phyloP scores from a whole-genome alignment of 108 stramenopile species.

The Discostella stelligeroides region DNA sequence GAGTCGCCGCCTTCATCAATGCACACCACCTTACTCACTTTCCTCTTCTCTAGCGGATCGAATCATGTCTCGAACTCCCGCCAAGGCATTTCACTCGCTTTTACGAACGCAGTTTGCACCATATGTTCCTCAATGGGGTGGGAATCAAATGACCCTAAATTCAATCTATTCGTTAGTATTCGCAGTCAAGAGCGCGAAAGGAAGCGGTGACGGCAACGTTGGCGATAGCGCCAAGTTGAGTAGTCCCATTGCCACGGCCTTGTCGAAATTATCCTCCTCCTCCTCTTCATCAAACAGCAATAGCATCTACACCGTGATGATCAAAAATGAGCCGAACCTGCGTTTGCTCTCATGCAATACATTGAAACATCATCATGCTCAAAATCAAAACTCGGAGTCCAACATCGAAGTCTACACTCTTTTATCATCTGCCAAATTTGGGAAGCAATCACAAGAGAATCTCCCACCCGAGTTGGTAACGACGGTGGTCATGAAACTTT shows the following conservation, averaged over 20 bases:
- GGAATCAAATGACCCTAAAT: conserved; percentile 84
- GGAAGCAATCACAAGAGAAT: conserved; percentile 80
- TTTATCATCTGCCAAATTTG: conserved; percentile 77
- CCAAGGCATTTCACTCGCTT: conserved; percentile 65
- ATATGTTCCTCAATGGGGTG: conserved; percentile 63
- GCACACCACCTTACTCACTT: neutral
- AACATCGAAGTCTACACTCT: conserved; percentile 78
- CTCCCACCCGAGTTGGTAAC: conserved; percentile 60
- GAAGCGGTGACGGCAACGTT: conserved; percentile 4
- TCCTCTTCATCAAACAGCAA: conserved; percentile 23
- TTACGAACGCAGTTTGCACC: conserved; percentile 76
- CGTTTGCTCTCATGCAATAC: conserved; percentile 68
- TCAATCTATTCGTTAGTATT: conserved; percentile 72
- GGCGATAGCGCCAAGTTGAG: conserved; percentile 2
- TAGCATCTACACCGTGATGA: conserved; percentile 58
- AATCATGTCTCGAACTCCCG: conserved; percentile 81
- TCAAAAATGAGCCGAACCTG: conserved; percentile 67
- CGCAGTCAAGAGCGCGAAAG: conserved; percentile 31
- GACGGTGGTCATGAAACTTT: conserved; percentile 55
- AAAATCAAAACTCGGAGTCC: conserved; percentile 22
- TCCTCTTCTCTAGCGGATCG: conserved; percentile 59
- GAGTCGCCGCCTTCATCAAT: too few relatives aligned
- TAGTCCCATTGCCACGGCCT: conserved; percentile 29
- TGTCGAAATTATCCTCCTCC: conserved; percentile 27
- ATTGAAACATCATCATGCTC: conserved; percentile 55